Base-by-base conservation (phyloP, 352 stramenopile species). In the Pythium biforme region DNA sequence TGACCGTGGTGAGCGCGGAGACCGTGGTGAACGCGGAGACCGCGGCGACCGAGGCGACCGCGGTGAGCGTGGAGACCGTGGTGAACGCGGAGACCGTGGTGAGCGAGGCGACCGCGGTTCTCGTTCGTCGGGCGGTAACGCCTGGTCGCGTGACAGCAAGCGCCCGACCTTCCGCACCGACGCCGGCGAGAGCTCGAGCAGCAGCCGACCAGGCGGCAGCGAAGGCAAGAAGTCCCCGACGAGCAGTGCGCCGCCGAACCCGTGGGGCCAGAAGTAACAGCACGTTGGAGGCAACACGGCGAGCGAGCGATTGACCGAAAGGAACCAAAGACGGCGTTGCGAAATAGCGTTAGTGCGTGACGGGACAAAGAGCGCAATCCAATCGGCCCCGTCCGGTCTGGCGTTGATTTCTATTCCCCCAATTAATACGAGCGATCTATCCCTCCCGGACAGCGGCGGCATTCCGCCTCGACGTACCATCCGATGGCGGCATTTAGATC, bases 81-180 rank as follows among this genome's bases (percentile, higher is more conserved):
- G 37, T 4, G 37, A 43, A 20, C 37, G 37, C 3, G 37, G 37
- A n/a, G 37, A 43, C 8, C 37, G 37, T 7, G 37, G 37, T 9
- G 37, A 43, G 23, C 31, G 43, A 41, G 60, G 46, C 10, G 53
- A 48, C 51, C 23, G 48, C 31, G 65, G 81, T 43, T 72, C 80
- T 37, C 75, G 82, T 14, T 49, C 51, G 51, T 33, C n/a, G 12
- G 37, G 34, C 15, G 22, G 51, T 61, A 77, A 75, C 22, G 72
- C 73, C 23, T 90, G 82, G 82, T 69, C 73, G 20, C 80, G 82
- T 57, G 75, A 88, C 31, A 82, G 45, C 64, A 87, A 88, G 70
- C 79, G 81, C 19, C 73, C 76, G 34, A 78, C 58, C 20, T 62
- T 77, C 41, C 86, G 66, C 46, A 68, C n/a, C 5, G 51, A 56